Base-by-base conservation (phyloP, 768 basidiomycete genomes). In the Obba rivulosa region DNA sequence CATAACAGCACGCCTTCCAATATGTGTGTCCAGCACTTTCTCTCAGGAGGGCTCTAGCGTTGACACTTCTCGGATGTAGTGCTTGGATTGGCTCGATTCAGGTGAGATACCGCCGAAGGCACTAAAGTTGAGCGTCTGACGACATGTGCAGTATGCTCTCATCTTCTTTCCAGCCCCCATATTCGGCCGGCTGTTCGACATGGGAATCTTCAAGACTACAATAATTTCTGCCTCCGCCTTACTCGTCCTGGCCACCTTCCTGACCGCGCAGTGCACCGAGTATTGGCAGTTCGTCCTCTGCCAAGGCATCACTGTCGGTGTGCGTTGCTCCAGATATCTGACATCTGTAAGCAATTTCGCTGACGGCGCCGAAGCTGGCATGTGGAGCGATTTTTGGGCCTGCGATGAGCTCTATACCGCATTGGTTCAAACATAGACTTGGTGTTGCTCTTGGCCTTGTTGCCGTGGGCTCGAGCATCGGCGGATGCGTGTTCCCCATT, bases 61-160 rank as follows among this genome's bases (percentile, higher is more conserved):
- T n/a, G n/a, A n/a, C n/a, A 13, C 7, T 23, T 43, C 50, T 43
- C n/a, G 20, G n/a, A n/a, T n/a, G n/a, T 51, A 87, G 86, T 39
- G 78, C 86, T 36, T 90, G 86, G 87, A 89, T 90, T 31, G 87
- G 87, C 4, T 89, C 87, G 1, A 67, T 82, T 20, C 86, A 87
- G 69, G 85, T 80, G 40, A n/a, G 4, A 49, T 39, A 11, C 5
- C 20, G 21, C 4, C 8, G 17, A 9, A 17, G 3, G 40, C 35
- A 14, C 36, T 20, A 43, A 40, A 28, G 20, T 24, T 40, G 16
- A 44, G 40, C 34, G 45, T 25, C 42, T 23, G 10, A 17, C 23
- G 37, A n/a, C 9, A 41, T 16, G 28, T 7, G 55, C 13, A 87
- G 83, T 83, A 82, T 56, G 70, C 83, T 9, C 70, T 85, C 0